A percentile compares a stretch with the other conserved stretches of the same genome.
phyloP scores from a whole-genome alignment of 2,329 filamentous ascomycete genomes.

The Cercospora sp. region DNA sequence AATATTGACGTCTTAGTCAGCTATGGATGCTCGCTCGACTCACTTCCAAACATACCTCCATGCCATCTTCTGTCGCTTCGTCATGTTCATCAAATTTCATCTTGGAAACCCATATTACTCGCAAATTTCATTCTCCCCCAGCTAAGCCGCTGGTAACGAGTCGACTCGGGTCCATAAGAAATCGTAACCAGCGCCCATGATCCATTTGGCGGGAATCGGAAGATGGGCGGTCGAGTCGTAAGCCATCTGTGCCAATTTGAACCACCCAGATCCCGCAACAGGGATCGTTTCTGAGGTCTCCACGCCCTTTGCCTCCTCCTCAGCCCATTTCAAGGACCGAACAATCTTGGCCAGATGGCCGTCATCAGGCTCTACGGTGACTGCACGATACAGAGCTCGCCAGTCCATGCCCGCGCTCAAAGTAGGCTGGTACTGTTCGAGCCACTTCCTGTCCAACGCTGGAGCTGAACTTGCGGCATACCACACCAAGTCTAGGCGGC shows the following conservation, averaged over 20 bases:
- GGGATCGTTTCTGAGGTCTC: neutral
- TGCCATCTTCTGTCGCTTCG: neutral
- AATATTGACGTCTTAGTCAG: neutral
- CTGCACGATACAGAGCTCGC: neutral
- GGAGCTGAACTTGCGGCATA: constrained; percentile 36
- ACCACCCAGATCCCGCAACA: neutral
- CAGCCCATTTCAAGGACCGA: neutral
- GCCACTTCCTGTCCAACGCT: constrained; percentile 65
- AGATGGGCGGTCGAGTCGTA: neutral
- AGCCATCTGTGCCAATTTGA: constrained; percentile 1
- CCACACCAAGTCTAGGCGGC: constrained; percentile 30
- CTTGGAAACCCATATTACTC: neutral
- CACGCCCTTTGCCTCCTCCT: constrained; percentile 1
- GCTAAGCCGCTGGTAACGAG: neutral
- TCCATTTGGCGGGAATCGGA: constrained; percentile 1
- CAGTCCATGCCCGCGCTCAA: constrained; percentile 1
- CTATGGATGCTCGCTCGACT: neutral
- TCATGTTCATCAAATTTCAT: neutral
- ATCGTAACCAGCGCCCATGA: neutral
- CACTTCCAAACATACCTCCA: neutral
- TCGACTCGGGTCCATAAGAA: neutral
- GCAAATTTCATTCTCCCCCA: neutral
- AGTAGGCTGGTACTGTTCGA: neutral
- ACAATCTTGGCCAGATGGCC: neutral
- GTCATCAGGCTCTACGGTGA: neutral